phyloP scores from a whole-genome alignment of 768 basidiomycete genomes.

The Lentinus brumalis region DNA sequence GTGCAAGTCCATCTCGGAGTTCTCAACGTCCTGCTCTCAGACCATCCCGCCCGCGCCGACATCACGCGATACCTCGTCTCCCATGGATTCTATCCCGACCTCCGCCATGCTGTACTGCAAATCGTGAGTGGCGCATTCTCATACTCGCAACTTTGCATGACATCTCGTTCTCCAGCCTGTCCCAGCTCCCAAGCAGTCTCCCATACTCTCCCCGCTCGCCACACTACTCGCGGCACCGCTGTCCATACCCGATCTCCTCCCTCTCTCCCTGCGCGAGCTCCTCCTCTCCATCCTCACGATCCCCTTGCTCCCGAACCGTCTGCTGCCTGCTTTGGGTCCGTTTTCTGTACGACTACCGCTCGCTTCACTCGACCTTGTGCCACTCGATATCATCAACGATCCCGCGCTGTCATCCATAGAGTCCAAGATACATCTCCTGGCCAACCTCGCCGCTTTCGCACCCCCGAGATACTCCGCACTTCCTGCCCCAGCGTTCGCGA shows the following conservation, averaged over 20 bases:
- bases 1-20: conserved; percentile 52
- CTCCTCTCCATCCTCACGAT: conserved; percentile 65
- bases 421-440: conserved; percentile 60
- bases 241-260: conserved; percentile 35
- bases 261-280: conserved; percentile 41
- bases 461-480: conserved; percentile 61
- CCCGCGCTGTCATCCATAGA: conserved; percentile 4
- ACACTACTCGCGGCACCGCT: conserved; percentile 46
- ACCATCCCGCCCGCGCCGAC: conserved; percentile 24
- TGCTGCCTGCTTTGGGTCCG: conserved; percentile 59
- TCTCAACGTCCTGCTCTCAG: conserved; percentile 48
- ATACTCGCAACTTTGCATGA: not conserved
- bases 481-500: conserved; percentile 43
- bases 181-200: conserved; percentile 53
- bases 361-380: conserved; percentile 37
- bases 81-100: conserved; percentile 47
- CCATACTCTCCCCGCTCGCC: conserved; percentile 50
- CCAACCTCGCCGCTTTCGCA: conserved; percentile 70
- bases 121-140: conserved; percentile 48
- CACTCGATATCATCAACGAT: conserved; percentile 21
- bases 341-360: conserved; percentile 70
- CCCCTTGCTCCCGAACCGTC: conserved; percentile 76
- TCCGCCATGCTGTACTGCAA: conserved; percentile 42
- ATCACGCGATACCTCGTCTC: conserved; percentile 49
- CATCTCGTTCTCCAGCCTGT: conserved; percentile 44